A percentile compares a stretch with the other conserved stretches of the same genome.
Evolutionary conservation across 1,139 yeast species (phyloP).

Genomic region (Taphrina populina): DNA sequence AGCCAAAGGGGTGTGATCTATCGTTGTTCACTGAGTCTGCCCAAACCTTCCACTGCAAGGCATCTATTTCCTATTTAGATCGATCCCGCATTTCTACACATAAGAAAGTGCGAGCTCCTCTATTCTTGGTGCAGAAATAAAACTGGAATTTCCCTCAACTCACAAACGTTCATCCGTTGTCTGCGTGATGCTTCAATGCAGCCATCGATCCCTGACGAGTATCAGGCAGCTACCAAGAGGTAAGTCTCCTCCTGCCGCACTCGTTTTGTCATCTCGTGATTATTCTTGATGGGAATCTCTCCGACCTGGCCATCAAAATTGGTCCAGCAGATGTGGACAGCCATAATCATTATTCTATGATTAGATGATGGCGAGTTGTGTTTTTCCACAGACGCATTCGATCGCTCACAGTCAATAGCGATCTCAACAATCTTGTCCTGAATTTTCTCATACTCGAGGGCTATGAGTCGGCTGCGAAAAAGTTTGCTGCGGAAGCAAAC

Average conservation of each 20-base stretch:
- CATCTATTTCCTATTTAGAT: no score
- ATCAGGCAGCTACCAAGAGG: constrained; percentile 26
- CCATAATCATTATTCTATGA: constrained; percentile 33
- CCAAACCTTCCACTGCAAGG: no score
- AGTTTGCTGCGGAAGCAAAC: constrained; percentile 47
- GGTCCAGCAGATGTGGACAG: constrained; percentile 18
- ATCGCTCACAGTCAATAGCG: constrained; percentile 37
- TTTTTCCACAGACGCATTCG: not conserved
- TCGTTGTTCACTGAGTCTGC: no score
- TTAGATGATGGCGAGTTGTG: not conserved
- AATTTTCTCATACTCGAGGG: constrained; percentile 49
- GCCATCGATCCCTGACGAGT: constrained; percentile 6
- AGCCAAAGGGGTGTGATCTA: no score
- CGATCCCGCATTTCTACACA: no score
- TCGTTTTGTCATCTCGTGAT: constrained; percentile 35
- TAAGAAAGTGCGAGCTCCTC: no score
- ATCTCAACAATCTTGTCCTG: constrained; percentile 46
- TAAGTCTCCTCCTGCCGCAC: not conserved
- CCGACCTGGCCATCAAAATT: constrained; percentile 37
- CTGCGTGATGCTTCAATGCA: constrained; percentile 3
- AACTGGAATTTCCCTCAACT: no score
- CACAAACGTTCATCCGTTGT: no score
- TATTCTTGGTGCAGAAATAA: no score
- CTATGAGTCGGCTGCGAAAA: constrained; percentile 46
- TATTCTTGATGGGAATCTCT: constrained; percentile 41